phyloP scores from a whole-genome alignment of 805 yeast genomes.

The Ogataea corticis region DNA sequence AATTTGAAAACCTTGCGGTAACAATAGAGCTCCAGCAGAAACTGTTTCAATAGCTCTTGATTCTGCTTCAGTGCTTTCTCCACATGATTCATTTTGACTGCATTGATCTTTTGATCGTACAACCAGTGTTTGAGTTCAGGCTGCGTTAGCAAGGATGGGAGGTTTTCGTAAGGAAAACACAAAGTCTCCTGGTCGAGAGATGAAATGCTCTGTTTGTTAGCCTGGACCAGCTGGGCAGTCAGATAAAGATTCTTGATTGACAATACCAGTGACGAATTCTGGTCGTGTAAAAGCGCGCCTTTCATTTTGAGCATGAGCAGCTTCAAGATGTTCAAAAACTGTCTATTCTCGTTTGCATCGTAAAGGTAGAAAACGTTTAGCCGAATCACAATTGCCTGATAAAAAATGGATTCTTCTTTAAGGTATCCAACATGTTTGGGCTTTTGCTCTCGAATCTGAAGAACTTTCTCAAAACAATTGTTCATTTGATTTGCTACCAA shows the following conservation, averaged over 20 bases:
- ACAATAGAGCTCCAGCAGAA: conserved; percentile 18
- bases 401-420: conserved; percentile 13
- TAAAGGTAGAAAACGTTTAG: conserved; percentile 22
- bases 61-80: conserved; percentile 12
- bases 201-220: conserved; percentile 7
- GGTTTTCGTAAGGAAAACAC: conserved; percentile 16
- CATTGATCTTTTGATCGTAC: conserved; percentile 16
- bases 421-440: conserved; percentile 2
- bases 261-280: conserved; percentile 14
- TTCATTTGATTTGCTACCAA: conserved; percentile 13
- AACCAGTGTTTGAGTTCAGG: conserved; percentile 21
- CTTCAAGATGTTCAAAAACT: conserved; percentile 18
- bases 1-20: conserved; percentile 14
- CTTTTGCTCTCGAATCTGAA: neutral
- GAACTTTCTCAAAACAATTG: conserved; percentile 11
- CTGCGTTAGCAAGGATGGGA: conserved; percentile 8
- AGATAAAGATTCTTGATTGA: conserved; percentile 11
- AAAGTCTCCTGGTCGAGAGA: conserved; percentile 9
- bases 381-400: conserved; percentile 23
- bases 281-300: conserved; percentile 15
- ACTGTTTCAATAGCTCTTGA: conserved; percentile 12
- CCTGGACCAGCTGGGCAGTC: conserved; percentile 11
- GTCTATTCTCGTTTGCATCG: conserved; percentile 23
- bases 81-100: conserved; percentile 9
- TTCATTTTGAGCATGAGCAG: conserved; percentile 7